These are phyloP conservation scores for Hypoxylon fragiforme DNA, from an alignment of 495 filamentous ascomycete genomes.

Conservation along the genomic window DNA sequence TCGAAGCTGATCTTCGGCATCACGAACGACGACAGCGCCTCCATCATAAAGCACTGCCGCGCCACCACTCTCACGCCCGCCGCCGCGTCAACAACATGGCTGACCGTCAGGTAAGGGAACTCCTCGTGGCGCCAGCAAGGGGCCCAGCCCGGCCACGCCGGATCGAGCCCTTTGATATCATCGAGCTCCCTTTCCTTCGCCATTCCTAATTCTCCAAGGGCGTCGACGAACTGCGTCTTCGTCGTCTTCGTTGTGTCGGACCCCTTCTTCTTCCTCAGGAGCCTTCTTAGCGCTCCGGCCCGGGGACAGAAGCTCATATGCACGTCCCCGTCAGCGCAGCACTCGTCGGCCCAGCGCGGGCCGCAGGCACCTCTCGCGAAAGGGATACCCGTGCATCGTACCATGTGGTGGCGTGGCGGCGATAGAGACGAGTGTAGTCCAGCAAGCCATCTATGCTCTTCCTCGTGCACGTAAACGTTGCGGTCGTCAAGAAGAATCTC, in stretches of 20 bases:
- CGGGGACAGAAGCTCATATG: constrained; percentile 50
- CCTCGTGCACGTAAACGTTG: constrained; percentile 55
- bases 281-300: constrained; percentile 39
- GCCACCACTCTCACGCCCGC: constrained; percentile 61
- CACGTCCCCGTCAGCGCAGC: constrained; percentile 51
- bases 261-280: constrained; percentile 25
- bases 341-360: constrained; percentile 55
- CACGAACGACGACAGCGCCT: constrained; percentile 32
- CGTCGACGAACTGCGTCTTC: background rate
- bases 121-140: constrained; percentile 60
- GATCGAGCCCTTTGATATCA: background rate
- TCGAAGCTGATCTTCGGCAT: constrained; percentile 22
- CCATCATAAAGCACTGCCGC: constrained; percentile 44
- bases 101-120: constrained; percentile 59
- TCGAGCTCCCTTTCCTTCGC: no score
- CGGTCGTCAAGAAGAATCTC: constrained; percentile 58
- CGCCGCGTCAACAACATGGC: constrained; percentile 54
- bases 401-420: constrained; percentile 49
- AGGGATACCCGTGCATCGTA: constrained; percentile 59
- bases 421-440: constrained; percentile 46
- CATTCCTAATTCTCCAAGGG: background rate
- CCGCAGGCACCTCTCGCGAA: constrained; percentile 48
- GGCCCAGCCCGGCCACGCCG: constrained; percentile 46
- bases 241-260: no score
- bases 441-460: constrained; percentile 55